phyloP scores from a whole-genome alignment of 1,139 yeast species.

The Insectozyma bohioensis region DNA sequence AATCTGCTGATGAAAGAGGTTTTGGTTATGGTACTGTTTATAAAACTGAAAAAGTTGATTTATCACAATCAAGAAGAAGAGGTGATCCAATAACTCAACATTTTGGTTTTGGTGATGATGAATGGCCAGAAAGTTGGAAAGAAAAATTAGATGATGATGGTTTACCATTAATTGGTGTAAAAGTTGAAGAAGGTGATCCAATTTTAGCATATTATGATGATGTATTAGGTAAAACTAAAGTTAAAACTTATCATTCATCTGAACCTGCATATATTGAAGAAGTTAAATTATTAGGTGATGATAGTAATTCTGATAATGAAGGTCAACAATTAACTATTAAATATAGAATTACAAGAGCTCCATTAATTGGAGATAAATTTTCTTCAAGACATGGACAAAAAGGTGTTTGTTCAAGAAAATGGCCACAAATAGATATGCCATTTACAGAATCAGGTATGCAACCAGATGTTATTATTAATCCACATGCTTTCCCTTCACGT shows the following conservation, averaged over 20 bases:
- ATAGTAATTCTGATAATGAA: conserved; percentile 64
- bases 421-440: conserved; percentile 98
- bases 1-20: conserved; percentile 96
- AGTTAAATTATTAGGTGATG: conserved; percentile 90
- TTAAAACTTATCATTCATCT: conserved; percentile 87
- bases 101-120: conserved; percentile 91
- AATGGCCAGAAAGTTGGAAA: conserved; percentile 90
- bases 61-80: conserved; percentile 73
- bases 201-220: conserved; percentile 92
- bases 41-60: conserved; percentile 89
- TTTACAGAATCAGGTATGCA: conserved; percentile 94
- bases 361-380: conserved; percentile 96
- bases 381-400: conserved; percentile 99
- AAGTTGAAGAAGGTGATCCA: conserved; percentile 95
- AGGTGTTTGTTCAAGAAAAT: conserved; percentile 98
- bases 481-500: conserved; percentile 99
- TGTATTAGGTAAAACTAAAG: conserved; percentile 84
- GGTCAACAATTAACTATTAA: conserved; percentile 85
- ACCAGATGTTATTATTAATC: conserved; percentile 96
- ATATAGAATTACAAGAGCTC: conserved; percentile 87
- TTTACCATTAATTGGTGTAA: conserved; percentile 83
- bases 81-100: conserved; percentile 96
- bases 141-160: conserved; percentile 91
- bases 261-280: conserved; percentile 97
- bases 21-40: conserved; percentile 97